phyloP scores from a whole-genome alignment of 108 stramenopile species.

The Pseudonitzschia multiseries region DNA sequence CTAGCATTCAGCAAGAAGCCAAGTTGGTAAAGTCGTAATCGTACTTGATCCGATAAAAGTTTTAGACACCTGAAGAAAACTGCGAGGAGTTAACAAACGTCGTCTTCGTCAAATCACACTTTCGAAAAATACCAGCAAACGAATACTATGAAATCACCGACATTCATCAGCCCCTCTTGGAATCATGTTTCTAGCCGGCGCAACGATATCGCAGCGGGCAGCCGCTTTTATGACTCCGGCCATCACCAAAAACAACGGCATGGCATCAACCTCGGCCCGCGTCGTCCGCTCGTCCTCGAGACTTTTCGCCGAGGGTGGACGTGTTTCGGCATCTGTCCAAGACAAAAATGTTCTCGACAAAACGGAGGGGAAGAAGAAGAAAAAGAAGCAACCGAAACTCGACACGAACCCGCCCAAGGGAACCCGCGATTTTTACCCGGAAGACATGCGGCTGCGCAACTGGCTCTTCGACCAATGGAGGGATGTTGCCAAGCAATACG shows the following conservation, averaged over 20 bases:
- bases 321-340: slow-evolving; percentile 70
- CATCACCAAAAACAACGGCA: not conserved
- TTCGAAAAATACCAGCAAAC: not conserved
- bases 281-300: not conserved
- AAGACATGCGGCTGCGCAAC: slow-evolving; percentile 89
- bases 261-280: not conserved
- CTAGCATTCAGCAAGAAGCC: too few species aligned
- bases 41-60: too few species aligned
- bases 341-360: slow-evolving; percentile 67
- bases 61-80: too few species aligned
- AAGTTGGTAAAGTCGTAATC: too few species aligned
- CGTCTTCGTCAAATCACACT: too few species aligned
- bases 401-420: slow-evolving; percentile 96
- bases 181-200: slow-evolving; percentile 4
- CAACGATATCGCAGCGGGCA: slow-evolving; percentile 8
- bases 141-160: slow-evolving; percentile 7
- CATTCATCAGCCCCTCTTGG: not conserved
- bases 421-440: slow-evolving; percentile 97
- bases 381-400: slow-evolving; percentile 37
- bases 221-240: slow-evolving; percentile 2
- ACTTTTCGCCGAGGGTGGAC: slow-evolving; percentile 33
- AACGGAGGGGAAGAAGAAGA: slow-evolving; percentile 26
- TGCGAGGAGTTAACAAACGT: too few species aligned
- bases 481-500: slow-evolving; percentile 68
- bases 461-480: slow-evolving; percentile 97